phyloP scores from a whole-genome alignment of 176 grass and related monocot species.

The Carex littledalei region DNA sequence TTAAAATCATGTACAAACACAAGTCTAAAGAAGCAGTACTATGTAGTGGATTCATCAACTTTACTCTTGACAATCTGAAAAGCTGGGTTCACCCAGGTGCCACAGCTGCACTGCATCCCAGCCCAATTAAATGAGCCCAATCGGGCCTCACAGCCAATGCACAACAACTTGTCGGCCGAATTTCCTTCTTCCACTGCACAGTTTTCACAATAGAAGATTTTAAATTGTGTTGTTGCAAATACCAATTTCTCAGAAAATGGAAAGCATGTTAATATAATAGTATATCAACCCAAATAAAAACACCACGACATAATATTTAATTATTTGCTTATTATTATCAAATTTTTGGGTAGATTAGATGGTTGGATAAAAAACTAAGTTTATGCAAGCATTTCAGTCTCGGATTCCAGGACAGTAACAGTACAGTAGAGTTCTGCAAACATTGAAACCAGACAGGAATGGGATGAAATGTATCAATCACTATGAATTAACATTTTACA shows the following conservation, averaged over 20 bases:
- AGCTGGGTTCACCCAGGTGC: slow-evolving; percentile 78
- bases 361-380: neutral
- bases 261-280: neutral
- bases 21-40: neutral
- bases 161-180: slow-evolving; percentile 63
- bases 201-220: neutral
- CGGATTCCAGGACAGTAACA: neutral
- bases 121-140: slow-evolving; percentile 86
- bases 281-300: neutral
- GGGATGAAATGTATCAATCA: neutral
- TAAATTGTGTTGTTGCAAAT: neutral
- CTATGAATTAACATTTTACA: neutral
- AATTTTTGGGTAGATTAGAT: neutral
- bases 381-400: neutral
- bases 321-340: neutral
- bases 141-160: slow-evolving; percentile 79
- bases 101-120: slow-evolving; percentile 81
- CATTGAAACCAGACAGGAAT: neutral
- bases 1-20: neutral
- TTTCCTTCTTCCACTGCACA: slow-evolving; percentile 63
- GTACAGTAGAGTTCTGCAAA: neutral
- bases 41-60: slow-evolving; percentile 53
- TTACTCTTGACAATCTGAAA: slow-evolving; percentile 82
- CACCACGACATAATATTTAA: neutral
- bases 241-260: neutral